Conservation (phyloP, 768 basidiomycete species). For the Scleroderma citrinum region DNA sequence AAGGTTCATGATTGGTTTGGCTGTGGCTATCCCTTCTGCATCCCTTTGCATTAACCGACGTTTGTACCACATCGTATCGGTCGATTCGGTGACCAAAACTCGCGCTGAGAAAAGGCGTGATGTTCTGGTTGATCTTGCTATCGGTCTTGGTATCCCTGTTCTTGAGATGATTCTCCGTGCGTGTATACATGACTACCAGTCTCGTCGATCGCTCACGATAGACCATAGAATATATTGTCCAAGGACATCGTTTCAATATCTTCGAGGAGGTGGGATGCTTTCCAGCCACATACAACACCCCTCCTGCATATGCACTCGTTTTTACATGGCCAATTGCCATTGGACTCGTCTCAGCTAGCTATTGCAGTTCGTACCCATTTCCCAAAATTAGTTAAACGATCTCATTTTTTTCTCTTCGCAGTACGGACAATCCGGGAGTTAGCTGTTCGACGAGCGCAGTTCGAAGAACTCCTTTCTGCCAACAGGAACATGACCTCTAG, state of each 20-base stretch:
- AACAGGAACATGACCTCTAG: conserved; percentile 41
- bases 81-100: conserved; percentile 46
- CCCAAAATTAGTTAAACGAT: background rate
- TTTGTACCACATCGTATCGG: conserved; percentile 28
- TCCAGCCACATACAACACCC: conserved; percentile 33
- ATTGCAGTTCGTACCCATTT: conserved; percentile 30
- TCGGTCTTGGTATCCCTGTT: conserved; percentile 43
- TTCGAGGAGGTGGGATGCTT: conserved; percentile 45
- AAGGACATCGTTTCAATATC: conserved; percentile 47
- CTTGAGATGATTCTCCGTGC: conserved; percentile 41
- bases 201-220: background rate
- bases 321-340: conserved; percentile 37
- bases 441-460: conserved; percentile 25
- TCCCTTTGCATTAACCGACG: conserved; percentile 34
- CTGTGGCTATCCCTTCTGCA: conserved; percentile 19
- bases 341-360: conserved; percentile 33
- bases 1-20: conserved; percentile 7
- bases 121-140: conserved; percentile 37
- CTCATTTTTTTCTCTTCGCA: conserved; percentile 10
- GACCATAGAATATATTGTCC: conserved; percentile 41
- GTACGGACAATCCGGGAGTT: conserved; percentile 29
- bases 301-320: conserved; percentile 30
- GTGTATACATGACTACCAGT: conserved; percentile 12
- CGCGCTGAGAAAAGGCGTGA: conserved; percentile 38
- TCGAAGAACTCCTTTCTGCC: conserved; percentile 31